phyloP scores from a whole-genome alignment of 202 grass and related monocot species.

The Thinopyrum obtusiflorum region DNA sequence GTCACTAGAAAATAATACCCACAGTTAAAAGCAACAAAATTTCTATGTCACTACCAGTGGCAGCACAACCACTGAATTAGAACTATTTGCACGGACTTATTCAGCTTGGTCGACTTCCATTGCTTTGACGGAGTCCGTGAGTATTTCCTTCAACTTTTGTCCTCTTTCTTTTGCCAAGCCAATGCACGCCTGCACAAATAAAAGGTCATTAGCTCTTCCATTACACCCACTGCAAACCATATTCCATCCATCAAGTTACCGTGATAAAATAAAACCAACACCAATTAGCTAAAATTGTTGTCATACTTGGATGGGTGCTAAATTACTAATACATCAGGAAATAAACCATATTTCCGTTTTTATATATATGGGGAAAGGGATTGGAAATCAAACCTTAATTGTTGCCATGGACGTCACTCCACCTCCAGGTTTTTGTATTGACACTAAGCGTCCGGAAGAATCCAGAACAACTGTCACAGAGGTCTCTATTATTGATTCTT shows the following conservation, averaged over 20 bases:
- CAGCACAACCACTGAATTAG: conserved; percentile 7
- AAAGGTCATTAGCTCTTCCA: not conserved
- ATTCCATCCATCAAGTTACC: not conserved
- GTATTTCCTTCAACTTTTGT: conserved; percentile 38
- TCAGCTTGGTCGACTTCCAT: conserved; percentile 67
- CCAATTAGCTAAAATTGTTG: not conserved
- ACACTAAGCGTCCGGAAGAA: conserved; percentile 60
- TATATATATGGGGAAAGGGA: conserved; percentile 7
- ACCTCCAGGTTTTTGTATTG: conserved; percentile 80
- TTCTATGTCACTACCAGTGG: not conserved
- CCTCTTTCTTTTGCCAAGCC: conserved; percentile 59
- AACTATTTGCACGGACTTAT: conserved; percentile 22
- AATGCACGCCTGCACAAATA: conserved; percentile 53
- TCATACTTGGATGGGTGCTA: not conserved
- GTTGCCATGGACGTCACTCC: conserved; percentile 43
- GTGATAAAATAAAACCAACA: not conserved
- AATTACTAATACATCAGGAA: not conserved
- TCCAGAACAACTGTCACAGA: conserved; percentile 72
- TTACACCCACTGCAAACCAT: not conserved
- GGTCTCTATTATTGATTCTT: conserved; percentile 84
- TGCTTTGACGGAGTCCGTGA: conserved; percentile 40
- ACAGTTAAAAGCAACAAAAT: conserved; percentile 4
- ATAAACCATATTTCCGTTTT: not conserved
- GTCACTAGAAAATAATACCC: not conserved
- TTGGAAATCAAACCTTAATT: conserved; percentile 61